Evolutionary conservation across 1,284 basidiomycete species (phyloP), one percentile per base, ranked within the genome.

Genomic region (Malassezia vespertilionis): DNA sequence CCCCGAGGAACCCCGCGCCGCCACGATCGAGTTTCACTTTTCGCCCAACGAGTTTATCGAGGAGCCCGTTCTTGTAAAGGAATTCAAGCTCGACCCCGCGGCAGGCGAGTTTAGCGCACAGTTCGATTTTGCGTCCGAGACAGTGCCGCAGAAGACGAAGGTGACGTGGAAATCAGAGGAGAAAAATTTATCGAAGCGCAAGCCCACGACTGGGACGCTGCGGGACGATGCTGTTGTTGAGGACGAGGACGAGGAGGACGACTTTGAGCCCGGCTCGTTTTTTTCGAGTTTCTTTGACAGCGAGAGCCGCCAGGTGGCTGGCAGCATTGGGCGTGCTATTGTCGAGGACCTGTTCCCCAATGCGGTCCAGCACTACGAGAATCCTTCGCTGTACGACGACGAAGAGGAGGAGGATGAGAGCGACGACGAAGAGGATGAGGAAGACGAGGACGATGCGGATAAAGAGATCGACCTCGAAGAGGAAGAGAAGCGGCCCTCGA

Each of bases 161-260:
- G 84, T 89, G 55, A 72, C 80, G 67, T 89, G 86, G 86, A 89
- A 87, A 72, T 80, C 82, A 56, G 75, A 80, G 34, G 75, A 79
- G 35, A 81, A 84, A 57, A 82, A 82, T 37, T 71, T 88, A 61
- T 81, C 79, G 26, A 85, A 85, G 72, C 60, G 82, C 49, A 81
- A 85, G 71, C 85, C 86, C 35, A 80, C 80, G 32, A 76, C 79
- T 22, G 61, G 60, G 40, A 56, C 49, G 26, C 53, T 52, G 18
- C 46, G 53, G 22, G 40, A 31, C 7, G 53, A 54, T 26, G 77
- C 32, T 15, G 34, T 37, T 17, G 46, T 37, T 15, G 40, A 36
- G 18, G 44, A 76, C 10, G 36, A 33, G 7, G 77, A 41, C 6
- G 48, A 44, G 23, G 48, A 44, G 11, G 36, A 38, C 37, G 48